Evolutionary conservation across 2,329 filamentous ascomycete species (phyloP).

Genomic region (Pseudocercospora crystallina): DNA sequence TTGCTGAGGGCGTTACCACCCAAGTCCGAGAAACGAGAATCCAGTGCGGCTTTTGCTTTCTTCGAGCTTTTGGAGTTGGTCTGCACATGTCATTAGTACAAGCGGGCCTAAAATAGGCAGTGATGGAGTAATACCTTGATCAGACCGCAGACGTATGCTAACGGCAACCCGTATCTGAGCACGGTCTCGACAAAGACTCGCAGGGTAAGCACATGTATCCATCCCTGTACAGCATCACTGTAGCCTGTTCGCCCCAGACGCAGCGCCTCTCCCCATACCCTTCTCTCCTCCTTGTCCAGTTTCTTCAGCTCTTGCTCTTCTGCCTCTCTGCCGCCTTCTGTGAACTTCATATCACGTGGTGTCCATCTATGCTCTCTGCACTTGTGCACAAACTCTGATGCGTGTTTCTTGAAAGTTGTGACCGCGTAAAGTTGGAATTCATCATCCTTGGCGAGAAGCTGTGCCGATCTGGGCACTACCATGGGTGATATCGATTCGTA

Average conservation of each 20-base stretch:
- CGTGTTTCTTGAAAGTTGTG: constrained; percentile 90
- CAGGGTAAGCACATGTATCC: constrained; percentile 87
- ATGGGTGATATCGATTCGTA: constrained; percentile 89
- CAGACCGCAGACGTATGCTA: constrained; percentile 83
- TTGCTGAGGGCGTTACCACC: constrained; percentile 90
- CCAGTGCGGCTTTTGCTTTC: constrained; percentile 67
- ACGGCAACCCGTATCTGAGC: constrained; percentile 86
- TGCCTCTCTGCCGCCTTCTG: constrained; percentile 84
- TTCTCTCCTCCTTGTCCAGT: constrained; percentile 80
- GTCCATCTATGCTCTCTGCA: constrained; percentile 92
- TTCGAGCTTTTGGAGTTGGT: constrained; percentile 78
- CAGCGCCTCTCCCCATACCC: constrained; percentile 88
- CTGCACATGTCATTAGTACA: constrained; percentile 47
- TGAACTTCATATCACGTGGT: constrained; percentile 89
- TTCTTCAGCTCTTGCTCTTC: constrained; percentile 84
- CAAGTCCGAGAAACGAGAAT: constrained; percentile 83
- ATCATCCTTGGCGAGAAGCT: constrained; percentile 77
- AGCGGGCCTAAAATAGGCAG: not conserved
- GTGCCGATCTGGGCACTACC: constrained; percentile 87
- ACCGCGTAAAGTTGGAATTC: constrained; percentile 89
- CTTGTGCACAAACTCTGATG: constrained; percentile 84
- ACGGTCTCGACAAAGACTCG: constrained; percentile 97
- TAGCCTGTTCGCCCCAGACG: constrained; percentile 86
- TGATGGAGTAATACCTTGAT: constrained; percentile 65
- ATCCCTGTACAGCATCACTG: constrained; percentile 94